A percentile compares a stretch with the other conserved stretches of the same genome.
Evolutionary conservation across 2,329 filamentous ascomycete species (phyloP).

Genomic region (Alternaria gaisen): DNA sequence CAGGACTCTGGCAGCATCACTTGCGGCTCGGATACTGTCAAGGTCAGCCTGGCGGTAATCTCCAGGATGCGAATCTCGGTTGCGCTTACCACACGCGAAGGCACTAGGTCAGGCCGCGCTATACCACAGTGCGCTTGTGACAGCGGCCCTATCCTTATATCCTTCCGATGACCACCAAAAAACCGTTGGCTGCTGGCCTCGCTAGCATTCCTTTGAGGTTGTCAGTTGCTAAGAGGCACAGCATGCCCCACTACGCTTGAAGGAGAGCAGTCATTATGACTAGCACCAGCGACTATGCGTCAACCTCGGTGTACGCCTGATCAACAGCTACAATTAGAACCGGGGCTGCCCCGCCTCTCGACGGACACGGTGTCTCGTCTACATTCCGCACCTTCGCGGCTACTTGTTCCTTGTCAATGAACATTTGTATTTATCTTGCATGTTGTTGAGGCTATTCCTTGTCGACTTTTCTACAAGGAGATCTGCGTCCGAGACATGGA

Average conservation of each 20-base stretch:
- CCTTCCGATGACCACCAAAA: slow-evolving; percentile 5
- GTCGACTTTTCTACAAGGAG: slow-evolving; percentile 9
- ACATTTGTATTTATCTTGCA: not conserved
- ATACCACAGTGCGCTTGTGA: slow-evolving; percentile 15
- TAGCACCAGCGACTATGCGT: not conserved
- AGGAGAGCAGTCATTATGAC: not conserved
- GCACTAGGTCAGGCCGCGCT: slow-evolving; percentile 11
- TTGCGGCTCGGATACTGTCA: not conserved
- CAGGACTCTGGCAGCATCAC: not conserved
- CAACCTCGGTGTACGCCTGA: slow-evolving; percentile 5
- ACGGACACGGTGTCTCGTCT: slow-evolving; percentile 5
- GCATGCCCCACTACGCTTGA: slow-evolving; percentile 7
- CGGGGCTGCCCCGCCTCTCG: slow-evolving; percentile 9
- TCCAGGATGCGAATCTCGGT: slow-evolving; percentile 16
- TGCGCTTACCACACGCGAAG: slow-evolving; percentile 19
- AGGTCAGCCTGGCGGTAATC: slow-evolving; percentile 15
- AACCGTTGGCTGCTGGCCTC: slow-evolving; percentile 1
- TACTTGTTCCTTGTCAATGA: not conserved
- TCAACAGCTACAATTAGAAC: slow-evolving; percentile 7
- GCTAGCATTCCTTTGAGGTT: not conserved
- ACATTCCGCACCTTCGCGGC: slow-evolving; percentile 4
- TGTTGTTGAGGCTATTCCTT: slow-evolving; percentile 16
- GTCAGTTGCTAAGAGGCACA: slow-evolving; percentile 5
- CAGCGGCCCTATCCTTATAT: slow-evolving; percentile 15
- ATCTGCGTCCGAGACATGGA: slow-evolving; percentile 14